Evolutionary conservation across 805 yeast species (phyloP).

Genomic region (Hanseniaspora nectarophila): DNA sequence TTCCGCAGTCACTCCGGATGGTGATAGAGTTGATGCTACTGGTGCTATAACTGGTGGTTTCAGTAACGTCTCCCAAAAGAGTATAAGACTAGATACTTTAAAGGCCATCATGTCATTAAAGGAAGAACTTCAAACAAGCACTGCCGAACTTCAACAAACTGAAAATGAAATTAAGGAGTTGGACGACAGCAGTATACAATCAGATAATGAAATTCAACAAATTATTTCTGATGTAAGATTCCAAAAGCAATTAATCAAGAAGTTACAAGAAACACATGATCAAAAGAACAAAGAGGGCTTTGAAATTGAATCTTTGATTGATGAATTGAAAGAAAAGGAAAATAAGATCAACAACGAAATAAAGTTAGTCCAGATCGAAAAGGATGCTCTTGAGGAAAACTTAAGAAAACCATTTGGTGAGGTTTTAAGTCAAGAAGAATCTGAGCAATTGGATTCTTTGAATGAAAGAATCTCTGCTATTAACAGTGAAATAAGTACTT

Average conservation of each 20-base stretch:
- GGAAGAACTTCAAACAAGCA: conserved; percentile 34
- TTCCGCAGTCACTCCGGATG: conserved; percentile 78
- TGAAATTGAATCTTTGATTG: conserved; percentile 35
- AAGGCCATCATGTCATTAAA: conserved; percentile 30
- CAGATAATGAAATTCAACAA: conserved; percentile 1
- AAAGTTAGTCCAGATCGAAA: conserved; percentile 31
- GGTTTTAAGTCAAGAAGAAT: conserved; percentile 41
- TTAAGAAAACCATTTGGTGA: conserved; percentile 41
- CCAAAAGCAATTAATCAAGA: conserved; percentile 33
- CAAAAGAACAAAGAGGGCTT: conserved; percentile 33
- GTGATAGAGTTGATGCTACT: conserved; percentile 72
- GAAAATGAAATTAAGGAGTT: conserved; percentile 30
- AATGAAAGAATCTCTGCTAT: conserved; percentile 33
- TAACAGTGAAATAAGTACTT: conserved; percentile 36
- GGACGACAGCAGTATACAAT: conserved; percentile 22
- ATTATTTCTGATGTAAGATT: conserved; percentile 27
- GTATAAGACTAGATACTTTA: conserved; percentile 60
- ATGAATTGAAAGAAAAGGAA: conserved; percentile 28
- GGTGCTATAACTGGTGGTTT: conserved; percentile 88
- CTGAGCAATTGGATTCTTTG: conserved; percentile 29
- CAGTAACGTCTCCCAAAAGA: conserved; percentile 43
- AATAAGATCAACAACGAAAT: conserved; percentile 29
- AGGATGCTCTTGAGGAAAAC: conserved; percentile 39
- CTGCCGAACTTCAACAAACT: conserved; percentile 40
- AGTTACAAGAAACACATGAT: conserved; percentile 34